Base-by-base conservation (phyloP, 306 rosid genomes). In the Castanopsis chinensis region DNA sequence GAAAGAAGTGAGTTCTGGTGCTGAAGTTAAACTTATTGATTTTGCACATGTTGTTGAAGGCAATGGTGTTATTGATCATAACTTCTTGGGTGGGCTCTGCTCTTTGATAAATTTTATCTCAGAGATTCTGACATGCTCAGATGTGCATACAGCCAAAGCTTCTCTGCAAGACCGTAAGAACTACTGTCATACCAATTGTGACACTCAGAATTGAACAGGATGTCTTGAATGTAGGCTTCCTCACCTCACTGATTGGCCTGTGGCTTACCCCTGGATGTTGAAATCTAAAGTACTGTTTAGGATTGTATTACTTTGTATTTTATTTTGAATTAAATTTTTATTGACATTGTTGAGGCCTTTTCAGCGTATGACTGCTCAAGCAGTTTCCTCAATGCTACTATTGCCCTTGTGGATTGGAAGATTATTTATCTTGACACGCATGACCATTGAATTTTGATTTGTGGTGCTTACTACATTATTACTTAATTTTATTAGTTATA, bases 41-140 rank as follows among this genome's bases (percentile, higher is more conserved):
- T 92, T 95, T 79, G 99, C 97, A 0, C 98, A 95, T 71, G 92
- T 89, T 0, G 64, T 78, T 5, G 91, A 89, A 7, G 93, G 87
- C 6, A 77, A 75, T 3, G 97, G 92, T 53, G 88, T 69, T 32
- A 92, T 94, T 60, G 99, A 94, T 86, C 97, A 92, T 85, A 94
- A 94, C 78, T 94, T 91, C 89, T 83, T 92, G 80, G 99, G 99
- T 4, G 99, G 99, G 21, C 95, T 94, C 23, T 95, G 94, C 81
- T 91, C 97, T 81, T 89, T 95, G 64, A 92, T 95, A 20, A 87
- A 90, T 86, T 85, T 90, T 61, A 71, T 95, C 45, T 74, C 85
- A 0, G 95, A 91, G 77, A 57, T 95, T 23, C 32, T 88, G 53
- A 69, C 60, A 3, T 49, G 35, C 49, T 71, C 84, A 19, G 30